Conservation (phyloP, 2,329 filamentous ascomycete genomes). For the Penicillium concentricum region DNA sequence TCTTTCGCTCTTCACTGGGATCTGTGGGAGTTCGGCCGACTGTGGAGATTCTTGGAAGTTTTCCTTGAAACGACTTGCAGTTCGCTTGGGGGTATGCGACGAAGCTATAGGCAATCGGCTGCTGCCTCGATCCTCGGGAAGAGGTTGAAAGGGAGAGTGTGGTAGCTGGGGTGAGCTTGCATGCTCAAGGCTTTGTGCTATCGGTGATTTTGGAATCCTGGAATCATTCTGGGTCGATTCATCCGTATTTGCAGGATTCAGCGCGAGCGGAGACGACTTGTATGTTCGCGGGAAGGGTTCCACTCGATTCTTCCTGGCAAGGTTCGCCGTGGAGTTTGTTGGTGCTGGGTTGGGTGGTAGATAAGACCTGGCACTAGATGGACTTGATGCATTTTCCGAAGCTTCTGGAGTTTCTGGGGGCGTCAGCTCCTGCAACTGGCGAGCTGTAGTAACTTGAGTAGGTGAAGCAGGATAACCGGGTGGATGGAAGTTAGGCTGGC, state of each 20-base stretch:
- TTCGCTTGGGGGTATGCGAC: neutral
- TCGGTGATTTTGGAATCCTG: neutral
- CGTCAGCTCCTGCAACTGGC: conserved; percentile 7
- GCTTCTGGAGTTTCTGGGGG: neutral
- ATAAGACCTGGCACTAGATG: neutral
- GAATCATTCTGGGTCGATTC: conserved; percentile 6
- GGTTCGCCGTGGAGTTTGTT: neutral
- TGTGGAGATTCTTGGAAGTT: conserved; percentile 1
- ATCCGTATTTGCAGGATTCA: conserved; percentile 20
- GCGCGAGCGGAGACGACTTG: conserved; percentile 35
- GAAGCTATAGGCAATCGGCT: neutral
- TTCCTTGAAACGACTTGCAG: neutral
- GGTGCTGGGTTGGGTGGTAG: neutral
- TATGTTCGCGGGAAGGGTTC: conserved; percentile 21
- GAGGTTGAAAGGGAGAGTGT: conserved; percentile 1
- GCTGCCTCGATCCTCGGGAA: conserved; percentile 8
- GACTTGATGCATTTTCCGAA: neutral
- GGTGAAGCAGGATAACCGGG: neutral
- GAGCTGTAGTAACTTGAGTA: conserved; percentile 1
- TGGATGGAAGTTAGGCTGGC: neutral
- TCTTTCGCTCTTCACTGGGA: neutral
- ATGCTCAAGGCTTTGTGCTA: neutral
- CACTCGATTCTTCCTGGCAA: conserved; percentile 4
- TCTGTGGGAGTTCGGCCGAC: neutral
- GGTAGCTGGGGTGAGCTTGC: neutral